Evolutionary conservation across 1,284 basidiomycete species (phyloP).

Genomic region (Ustilago sp.): DNA sequence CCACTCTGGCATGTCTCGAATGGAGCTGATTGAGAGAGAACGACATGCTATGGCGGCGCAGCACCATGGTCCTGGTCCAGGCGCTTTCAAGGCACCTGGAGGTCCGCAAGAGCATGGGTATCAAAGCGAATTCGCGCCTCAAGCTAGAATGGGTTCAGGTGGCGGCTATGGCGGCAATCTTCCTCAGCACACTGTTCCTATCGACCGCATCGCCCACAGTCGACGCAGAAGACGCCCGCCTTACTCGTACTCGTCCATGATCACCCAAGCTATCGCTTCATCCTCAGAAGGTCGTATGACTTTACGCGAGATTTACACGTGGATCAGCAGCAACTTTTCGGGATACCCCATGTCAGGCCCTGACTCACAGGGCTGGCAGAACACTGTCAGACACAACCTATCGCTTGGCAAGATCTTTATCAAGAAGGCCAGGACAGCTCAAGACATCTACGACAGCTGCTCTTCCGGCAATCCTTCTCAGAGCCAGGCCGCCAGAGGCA

Average conservation of each 20-base stretch:
- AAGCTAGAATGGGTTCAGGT: conserved; percentile 13
- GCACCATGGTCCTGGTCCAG: conserved; percentile 15
- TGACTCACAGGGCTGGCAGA: conserved; percentile 64
- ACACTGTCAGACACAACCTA: conserved; percentile 65
- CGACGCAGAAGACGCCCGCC: conserved; percentile 57
- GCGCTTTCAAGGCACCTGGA: conserved; percentile 4
- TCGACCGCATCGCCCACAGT: conserved; percentile 56
- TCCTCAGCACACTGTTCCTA: conserved; percentile 24
- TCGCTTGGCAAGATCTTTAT: conserved; percentile 62
- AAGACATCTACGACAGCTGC: conserved; percentile 59
- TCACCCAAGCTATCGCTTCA: conserved; percentile 64
- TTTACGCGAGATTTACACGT: conserved; percentile 63
- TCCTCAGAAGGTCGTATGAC: conserved; percentile 60
- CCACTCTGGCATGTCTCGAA: conserved; percentile 16
- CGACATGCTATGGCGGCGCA: conserved; percentile 29
- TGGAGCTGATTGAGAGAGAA: conserved; percentile 35
- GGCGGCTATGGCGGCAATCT: conserved; percentile 17
- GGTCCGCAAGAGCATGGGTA: conserved; percentile 26
- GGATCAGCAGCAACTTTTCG: conserved; percentile 59
- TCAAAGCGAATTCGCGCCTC: conserved; percentile 34
- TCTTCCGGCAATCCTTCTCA: conserved; percentile 53
- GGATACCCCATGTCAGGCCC: conserved; percentile 57
- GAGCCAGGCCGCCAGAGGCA: conserved; percentile 57
- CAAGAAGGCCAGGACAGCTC: conserved; percentile 57
- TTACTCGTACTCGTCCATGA: conserved; percentile 63